A percentile compares a stretch with the other conserved stretches of the same genome.
These are phyloP conservation scores for Leptographium lundbergii DNA, from an alignment of 2,329 filamentous ascomycete species.

Conservation along the genomic window DNA sequence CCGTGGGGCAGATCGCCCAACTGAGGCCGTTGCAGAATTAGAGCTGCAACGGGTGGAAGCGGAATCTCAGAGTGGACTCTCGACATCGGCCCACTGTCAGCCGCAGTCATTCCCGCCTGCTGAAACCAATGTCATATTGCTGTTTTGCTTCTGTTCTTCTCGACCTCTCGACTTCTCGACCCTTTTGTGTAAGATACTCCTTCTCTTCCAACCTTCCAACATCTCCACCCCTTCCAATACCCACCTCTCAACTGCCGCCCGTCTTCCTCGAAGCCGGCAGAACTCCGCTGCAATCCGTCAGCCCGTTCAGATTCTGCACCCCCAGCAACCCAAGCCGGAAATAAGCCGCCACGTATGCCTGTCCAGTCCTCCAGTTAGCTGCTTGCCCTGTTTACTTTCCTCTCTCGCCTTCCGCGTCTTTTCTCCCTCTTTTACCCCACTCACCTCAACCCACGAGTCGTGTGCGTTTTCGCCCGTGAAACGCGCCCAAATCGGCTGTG, in stretches of 20 bases:
- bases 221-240: background rate
- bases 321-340: slow-evolving; percentile 41
- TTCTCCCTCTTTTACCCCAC: slow-evolving; percentile 4
- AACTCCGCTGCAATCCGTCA: slow-evolving; percentile 14
- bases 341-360: slow-evolving; percentile 40
- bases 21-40: background rate
- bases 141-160: background rate
- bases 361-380: background rate
- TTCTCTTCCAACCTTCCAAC: background rate
- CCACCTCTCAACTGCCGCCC: background rate
- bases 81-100: background rate
- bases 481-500: slow-evolving; percentile 22
- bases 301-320: slow-evolving; percentile 41
- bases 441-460: slow-evolving; percentile 27
- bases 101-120: background rate
- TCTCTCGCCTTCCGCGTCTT: background rate
- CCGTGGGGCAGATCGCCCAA: background rate
- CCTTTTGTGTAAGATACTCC: background rate
- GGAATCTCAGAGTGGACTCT: background rate
- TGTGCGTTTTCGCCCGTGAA: slow-evolving; percentile 24
- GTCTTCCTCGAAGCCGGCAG: background rate
- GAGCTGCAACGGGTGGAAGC: background rate
- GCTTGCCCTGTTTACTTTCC: background rate
- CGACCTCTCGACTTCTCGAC: background rate
- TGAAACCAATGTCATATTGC: background rate